Base-by-base conservation (phyloP, 768 basidiomycete species). In the Hirschioporus abietinus region DNA sequence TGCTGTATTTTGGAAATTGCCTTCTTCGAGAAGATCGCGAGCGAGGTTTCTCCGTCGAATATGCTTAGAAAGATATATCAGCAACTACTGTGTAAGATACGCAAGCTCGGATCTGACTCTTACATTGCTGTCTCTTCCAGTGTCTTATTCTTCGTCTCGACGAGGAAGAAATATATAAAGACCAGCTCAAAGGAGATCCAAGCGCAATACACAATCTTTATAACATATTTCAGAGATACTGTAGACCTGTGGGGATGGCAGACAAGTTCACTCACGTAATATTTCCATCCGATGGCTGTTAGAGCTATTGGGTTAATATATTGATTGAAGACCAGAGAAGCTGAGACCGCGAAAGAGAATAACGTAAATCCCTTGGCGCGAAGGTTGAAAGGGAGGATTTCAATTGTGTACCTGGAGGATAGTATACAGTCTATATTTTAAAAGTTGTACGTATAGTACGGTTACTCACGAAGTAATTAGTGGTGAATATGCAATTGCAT, bases 341-440 rank as follows among this genome's bases (percentile, higher is more conserved):
- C 73, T 17, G 78, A 78, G 64, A 78, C 73, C 35, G 72, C 70
- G 71, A 80, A 80, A 61, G 78, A 76, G 70, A 80, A 78, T 58
- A 78, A 70, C 35, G 76, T 74, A 64, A 77, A 72, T 35, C 78
- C 78, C 71, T 80, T 79, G 66, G 79, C 79, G 67, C 81, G 77
- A 66, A 81, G 74, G 57, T 72, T 67, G 68, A 71, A 80, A n/a
- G 80, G 80, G 63, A 81, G 72, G 69, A 81, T 81, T 66, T 82
- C 81, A 66, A 81, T 74, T 12, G 78, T 76, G 75, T 80, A 80
- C 30, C 74, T 70, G 60, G 79, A 79, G 7, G 77, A 76, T n/a
- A 68, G 78, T 76, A 76, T 35, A 79, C 67, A 60, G 26, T 66
- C 64, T 42, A 64, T 10, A 64, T n/a, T n/a, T n/a, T n/a, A n/a